Conservation (phyloP, 495 filamentous ascomycete genomes). For the Aspergillus ostianus region DNA sequence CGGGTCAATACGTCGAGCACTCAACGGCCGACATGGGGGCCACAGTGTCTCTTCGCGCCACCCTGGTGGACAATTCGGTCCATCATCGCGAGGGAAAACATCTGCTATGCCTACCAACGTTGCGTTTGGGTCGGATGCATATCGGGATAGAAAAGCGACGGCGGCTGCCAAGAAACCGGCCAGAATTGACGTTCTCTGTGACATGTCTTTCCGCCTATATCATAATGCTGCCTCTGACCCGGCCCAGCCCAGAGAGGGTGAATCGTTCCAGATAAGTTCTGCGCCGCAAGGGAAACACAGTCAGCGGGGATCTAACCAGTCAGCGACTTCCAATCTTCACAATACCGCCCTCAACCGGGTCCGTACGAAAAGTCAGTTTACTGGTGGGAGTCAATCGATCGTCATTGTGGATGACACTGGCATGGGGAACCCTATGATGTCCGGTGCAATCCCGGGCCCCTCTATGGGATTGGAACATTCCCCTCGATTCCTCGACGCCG, state of each 20-base stretch:
- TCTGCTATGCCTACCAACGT: conserved; percentile 48
- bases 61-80: conserved; percentile 36
- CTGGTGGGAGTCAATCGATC: conserved; percentile 79
- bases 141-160: conserved; percentile 42
- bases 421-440: conserved; percentile 36
- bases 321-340: conserved; percentile 4
- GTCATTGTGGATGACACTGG: conserved; percentile 72
- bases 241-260: conserved; percentile 6
- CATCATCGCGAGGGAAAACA: conserved; percentile 35
- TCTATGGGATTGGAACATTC: conserved; percentile 9
- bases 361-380: conserved; percentile 59
- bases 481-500: conserved; percentile 16
- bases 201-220: conserved; percentile 68
- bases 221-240: conserved; percentile 27
- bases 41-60: conserved; percentile 43
- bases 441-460: conserved; percentile 26
- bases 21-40: conserved; percentile 63
- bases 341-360: conserved; percentile 8
- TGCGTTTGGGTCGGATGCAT: conserved; percentile 45
- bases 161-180: conserved; percentile 34
- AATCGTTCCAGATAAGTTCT: conserved; percentile 8
- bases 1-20: conserved; percentile 82
- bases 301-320: not conserved
- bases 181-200: conserved; percentile 76
- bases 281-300: conserved; percentile 8